Percentiles rank a stretch among this genome's conserved stretches.
Conservation (phyloP, 208 protist species). For the Leishmania gerbilli region DNA sequence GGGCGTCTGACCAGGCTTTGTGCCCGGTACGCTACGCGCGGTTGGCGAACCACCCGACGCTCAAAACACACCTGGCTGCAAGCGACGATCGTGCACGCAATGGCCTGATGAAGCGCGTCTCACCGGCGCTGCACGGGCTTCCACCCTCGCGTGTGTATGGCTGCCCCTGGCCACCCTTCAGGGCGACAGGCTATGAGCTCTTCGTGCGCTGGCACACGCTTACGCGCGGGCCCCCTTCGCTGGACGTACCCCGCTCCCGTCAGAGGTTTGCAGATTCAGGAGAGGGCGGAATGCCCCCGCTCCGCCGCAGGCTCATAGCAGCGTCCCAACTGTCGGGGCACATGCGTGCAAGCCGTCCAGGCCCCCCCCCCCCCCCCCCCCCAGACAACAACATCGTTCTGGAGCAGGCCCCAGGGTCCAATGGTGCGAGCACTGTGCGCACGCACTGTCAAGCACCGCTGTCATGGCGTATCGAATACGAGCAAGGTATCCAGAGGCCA, state of each 20-base stretch:
- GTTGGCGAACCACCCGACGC: not conserved
- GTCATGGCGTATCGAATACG: not conserved
- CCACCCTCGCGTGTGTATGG: not conserved
- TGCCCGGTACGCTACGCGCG: not conserved
- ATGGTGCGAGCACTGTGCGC: not conserved
- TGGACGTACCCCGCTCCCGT: not conserved
- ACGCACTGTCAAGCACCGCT: not conserved
- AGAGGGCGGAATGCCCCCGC: not conserved
- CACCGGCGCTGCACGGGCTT: not conserved
- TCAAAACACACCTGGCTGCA: not conserved
- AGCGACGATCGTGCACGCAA: not conserved
- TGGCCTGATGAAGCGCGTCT: not conserved
- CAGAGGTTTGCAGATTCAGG: not conserved
- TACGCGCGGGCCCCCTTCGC: not conserved
- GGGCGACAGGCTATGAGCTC: not conserved
- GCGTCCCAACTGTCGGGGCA: not conserved
- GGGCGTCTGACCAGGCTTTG: too few species aligned
- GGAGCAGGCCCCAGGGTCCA: not conserved
- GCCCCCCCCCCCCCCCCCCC: not conserved
- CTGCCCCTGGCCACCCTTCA: not conserved
- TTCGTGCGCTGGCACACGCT: not conserved
- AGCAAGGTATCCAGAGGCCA: not conserved
- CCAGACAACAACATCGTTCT: not conserved
- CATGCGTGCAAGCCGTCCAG: not conserved
- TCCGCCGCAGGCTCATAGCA: not conserved